Evolutionary conservation across 129 eudicot genomes (phyloP), one percentile per base, ranked within the genome.

Genomic region (Escallonia rubra): DNA sequence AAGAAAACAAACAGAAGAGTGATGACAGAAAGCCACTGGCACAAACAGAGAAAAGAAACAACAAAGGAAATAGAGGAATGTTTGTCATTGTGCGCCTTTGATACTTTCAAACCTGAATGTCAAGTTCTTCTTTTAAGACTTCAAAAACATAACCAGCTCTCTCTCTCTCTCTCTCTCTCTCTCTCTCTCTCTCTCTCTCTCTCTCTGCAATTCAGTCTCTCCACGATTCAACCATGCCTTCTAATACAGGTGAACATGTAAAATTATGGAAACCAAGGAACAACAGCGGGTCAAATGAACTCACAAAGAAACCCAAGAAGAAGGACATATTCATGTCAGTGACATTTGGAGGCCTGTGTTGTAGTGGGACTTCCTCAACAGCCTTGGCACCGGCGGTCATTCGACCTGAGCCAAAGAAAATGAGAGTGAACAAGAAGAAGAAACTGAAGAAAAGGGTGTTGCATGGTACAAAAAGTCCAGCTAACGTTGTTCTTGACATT

Each of bases 281-380:
- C 51, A 51, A 50, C 48, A 45, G 10, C 38, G 55, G 41, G 13
- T 61, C 48, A 61, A 8, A 4, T 39, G 45, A 61, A 11, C 0
- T 58, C 60, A 38, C 34, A 6, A 43, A 42, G 43, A 43, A 41
- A 16, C 67, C 75, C 48, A 42, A 69, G 23, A 63, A 73, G 57
- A 74, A 74, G 64, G 74, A 65, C 16, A 5, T 79, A 4, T 79
- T 79, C 11, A 72, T 61, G 5, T 79, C 70, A 40, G 46, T 79
- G 48, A 41, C 74, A 3, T 60, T 79, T 40, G 49, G 48, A n/a
- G 64, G 56, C 2, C 42, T 75, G 8, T 80, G 84, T 14, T 79
- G 84, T 51, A 53, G 77, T 4, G 74, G 84, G 62, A 5, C 15
- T 38, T 70, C 77, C 0, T 65, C 73, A 2, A 56, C 69, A 41